A percentile compares a stretch with the other conserved stretches of the same genome.
Evolutionary conservation across 1,139 yeast species (phyloP).

Genomic region (Blastobotrys apis): DNA sequence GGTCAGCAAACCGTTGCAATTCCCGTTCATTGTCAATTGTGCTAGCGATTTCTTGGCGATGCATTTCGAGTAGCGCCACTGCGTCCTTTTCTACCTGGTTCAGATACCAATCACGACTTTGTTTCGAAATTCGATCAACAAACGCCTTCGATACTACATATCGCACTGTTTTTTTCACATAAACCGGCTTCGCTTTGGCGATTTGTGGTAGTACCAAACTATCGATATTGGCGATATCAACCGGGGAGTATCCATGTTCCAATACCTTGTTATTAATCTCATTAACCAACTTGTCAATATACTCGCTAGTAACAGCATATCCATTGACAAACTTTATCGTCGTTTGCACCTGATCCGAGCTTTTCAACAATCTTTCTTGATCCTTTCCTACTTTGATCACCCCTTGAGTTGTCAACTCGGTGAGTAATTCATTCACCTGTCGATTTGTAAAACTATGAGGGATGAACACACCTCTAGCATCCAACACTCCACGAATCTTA

Average conservation of each 20-base stretch:
- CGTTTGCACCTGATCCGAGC: not conserved
- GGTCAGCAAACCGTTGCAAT: not conserved
- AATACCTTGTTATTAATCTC: conserved; percentile 15
- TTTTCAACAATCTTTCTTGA: not conserved
- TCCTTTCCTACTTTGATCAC: conserved; percentile 10
- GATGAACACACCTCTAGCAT: conserved; percentile 16
- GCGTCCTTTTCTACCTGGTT: not conserved
- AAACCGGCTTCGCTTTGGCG: not conserved
- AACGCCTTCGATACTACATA: conserved; percentile 3
- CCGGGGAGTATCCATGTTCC: conserved; percentile 19
- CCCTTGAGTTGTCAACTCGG: conserved; percentile 16
- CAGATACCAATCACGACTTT: not conserved
- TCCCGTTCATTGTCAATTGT: not conserved
- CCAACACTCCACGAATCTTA: conserved; percentile 16
- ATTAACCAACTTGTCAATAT: conserved; percentile 10
- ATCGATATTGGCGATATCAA: not conserved
- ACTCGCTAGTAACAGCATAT: conserved; percentile 20
- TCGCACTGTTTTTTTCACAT: not conserved
- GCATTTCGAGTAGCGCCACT: not conserved
- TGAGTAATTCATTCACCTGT: conserved; percentile 8
- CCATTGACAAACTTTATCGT: conserved; percentile 1
- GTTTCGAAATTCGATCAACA: not conserved
- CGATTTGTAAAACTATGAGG: conserved; percentile 15
- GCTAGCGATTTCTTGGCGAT: not conserved
- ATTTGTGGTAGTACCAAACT: not conserved